These are phyloP conservation scores for Suillus subalutaceus DNA, from an alignment of 768 basidiomycete genomes.

Conservation along the genomic window DNA sequence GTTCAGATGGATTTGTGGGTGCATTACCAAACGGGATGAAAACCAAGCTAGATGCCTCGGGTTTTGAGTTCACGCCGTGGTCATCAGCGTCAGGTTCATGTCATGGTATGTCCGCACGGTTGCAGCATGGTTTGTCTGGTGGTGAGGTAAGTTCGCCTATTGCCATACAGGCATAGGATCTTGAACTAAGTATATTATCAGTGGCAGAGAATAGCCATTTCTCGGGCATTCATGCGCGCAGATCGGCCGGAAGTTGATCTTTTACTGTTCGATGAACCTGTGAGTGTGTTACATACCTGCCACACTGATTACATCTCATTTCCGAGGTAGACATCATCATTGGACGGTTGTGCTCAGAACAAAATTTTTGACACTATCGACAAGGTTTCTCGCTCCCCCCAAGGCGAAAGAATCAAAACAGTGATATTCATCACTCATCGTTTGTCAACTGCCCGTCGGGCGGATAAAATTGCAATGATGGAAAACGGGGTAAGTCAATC, in stretches of 20 bases:
- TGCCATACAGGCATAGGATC: constrained; percentile 13
- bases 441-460: constrained; percentile 77
- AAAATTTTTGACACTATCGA: constrained; percentile 79
- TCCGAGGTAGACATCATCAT: constrained; percentile 64
- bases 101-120: constrained; percentile 36
- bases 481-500: constrained; percentile 57
- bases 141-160: constrained; percentile 65
- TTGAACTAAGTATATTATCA: constrained; percentile 32
- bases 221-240: constrained; percentile 86
- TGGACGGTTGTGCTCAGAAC: constrained; percentile 81
- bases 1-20: constrained; percentile 66
- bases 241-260: constrained; percentile 75
- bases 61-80: constrained; percentile 51
- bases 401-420: constrained; percentile 63
- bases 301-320: constrained; percentile 7
- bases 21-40: constrained; percentile 72
- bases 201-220: constrained; percentile 89
- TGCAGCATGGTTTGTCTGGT: constrained; percentile 74
- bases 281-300: constrained; percentile 36
- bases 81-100: constrained; percentile 32
- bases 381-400: constrained; percentile 58
- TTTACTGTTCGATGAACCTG: constrained; percentile 84
- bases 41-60: constrained; percentile 69
- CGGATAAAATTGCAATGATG: constrained; percentile 89
- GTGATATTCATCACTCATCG: constrained; percentile 86